phyloP scores from a whole-genome alignment of 2,329 filamentous ascomycete genomes.

The Conoideocrella luteorostrata region DNA sequence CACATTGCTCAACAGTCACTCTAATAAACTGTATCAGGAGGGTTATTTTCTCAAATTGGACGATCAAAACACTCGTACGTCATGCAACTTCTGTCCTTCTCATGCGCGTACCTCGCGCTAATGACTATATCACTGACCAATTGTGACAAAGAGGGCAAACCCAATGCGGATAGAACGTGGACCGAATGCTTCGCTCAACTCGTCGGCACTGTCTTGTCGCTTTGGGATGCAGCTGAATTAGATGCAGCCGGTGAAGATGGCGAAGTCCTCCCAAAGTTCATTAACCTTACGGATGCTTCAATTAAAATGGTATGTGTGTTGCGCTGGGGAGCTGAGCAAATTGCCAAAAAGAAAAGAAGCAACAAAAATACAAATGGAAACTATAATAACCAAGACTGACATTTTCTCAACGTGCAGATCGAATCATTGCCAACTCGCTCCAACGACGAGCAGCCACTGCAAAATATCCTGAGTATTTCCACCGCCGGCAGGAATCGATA shows the following conservation, averaged over 20 bases:
- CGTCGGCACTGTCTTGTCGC: conserved; percentile 85
- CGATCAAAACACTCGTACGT: conserved; percentile 82
- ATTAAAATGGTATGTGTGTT: conserved; percentile 77
- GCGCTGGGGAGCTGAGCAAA: neutral
- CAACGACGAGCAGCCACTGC: conserved; percentile 67
- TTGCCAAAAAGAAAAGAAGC: neutral
- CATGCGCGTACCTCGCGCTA: neutral
- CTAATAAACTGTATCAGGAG: conserved; percentile 95
- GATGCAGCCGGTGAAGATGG: conserved; percentile 80
- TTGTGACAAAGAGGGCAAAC: conserved; percentile 63
- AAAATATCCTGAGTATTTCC: conserved; percentile 92
- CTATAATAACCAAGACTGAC: neutral
- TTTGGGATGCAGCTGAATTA: conserved; percentile 92
- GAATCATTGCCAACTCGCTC: conserved; percentile 84
- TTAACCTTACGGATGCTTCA: conserved; percentile 94
- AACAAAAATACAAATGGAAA: neutral
- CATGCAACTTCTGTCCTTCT: conserved; percentile 17
- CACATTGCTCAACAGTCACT: conserved; percentile 86
- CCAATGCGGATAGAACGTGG: conserved; percentile 83
- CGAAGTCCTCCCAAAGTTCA: conserved; percentile 84
- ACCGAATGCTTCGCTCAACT: conserved; percentile 96
- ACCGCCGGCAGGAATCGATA: conserved; percentile 95
- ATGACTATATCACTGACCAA: conserved; percentile 3
- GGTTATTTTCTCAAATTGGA: conserved; percentile 96
- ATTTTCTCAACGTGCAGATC: conserved; percentile 46